Base-by-base conservation (phyloP, 2,329 filamentous ascomycete species). In the Calonectria hongkongensis region DNA sequence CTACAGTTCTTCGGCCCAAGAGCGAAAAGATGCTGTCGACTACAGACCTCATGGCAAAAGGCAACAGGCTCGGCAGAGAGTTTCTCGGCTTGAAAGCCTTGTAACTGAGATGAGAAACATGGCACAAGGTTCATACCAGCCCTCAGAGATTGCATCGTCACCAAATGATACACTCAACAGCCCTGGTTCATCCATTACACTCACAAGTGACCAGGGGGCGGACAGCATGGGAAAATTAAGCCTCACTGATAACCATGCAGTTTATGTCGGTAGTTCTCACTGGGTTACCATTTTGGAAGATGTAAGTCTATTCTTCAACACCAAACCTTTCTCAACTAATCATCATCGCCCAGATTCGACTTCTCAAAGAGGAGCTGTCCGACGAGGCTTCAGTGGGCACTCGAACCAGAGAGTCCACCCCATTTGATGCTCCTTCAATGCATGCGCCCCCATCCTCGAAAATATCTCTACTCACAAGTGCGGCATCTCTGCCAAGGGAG, bases 31-130 rank as follows among this genome's bases (percentile, higher is more conserved):
- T 56, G 73, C 71, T 6, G 45, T 77, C 15, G 73, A 77, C 28
- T 77, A 75, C 30, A 71, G 73, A 6, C 69, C 73, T 12, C 66
- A 68, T 21, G 27, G 41, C 3, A 41, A 68, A n/a, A 73, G 48
- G 7, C 65, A 73, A 18, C 73, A 73, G 30, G 69, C 75, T 28
- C 71, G 73, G 5, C 73, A 77, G 25, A 72, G 75, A 13, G 68
- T 77, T n/a, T 47, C 71, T 39, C 67, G 69, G 8, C 74, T 77
- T 54, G 73, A 77, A 48, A 76, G 21, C 21, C 70, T 77, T 8
- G 66, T 77, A 10, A 70, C 72, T 1, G 69, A 77, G 28, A 70
- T 76, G 47, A 70, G 58, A 43, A 70, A 75, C 15, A 73, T 60
- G 25, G 71, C 66, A 3, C 62, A 73, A 66, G 58, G 16, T 41